Base-by-base conservation (phyloP, 2,329 filamentous ascomycete genomes). In the Gliomastix tumulicola region DNA sequence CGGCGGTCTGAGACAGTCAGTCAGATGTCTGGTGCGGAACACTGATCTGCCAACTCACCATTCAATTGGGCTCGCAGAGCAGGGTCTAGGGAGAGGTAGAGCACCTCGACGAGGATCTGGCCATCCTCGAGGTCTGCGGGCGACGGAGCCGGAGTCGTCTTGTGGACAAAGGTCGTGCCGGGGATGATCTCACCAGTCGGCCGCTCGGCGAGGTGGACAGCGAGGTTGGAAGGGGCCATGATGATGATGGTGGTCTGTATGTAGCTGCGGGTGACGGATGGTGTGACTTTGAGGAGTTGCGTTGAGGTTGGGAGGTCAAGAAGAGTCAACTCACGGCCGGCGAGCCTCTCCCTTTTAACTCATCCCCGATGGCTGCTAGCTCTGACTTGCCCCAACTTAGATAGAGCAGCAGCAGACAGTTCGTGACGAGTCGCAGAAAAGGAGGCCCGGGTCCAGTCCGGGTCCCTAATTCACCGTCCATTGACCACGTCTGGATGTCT, bases 51-150 rank as follows among this genome's bases (percentile, higher is more conserved):
- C 6, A 13, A 34, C 59, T 21, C 45, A 74, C 70, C 69, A 43
- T 74, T 82, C 16, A 88, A 59, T 80, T 80, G 86, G 40, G 76
- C 76, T 48, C 83, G 73, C 82, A 86, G 86, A n/a, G 82, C 81
- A 2, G 83, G 82, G 57, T 87, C 83, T 27, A 87, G 66, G 9
- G 77, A 81, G 31, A 85, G 66, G 50, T 85, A 86, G 41, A 82
- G 57, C 1, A 57, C 54, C 54, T 76, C 71, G 31, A 76, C 57
- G 35, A 87, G 67, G 38, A 86, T 65, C 51, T 86, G 62, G 45
- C 79, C 79, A 64, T 79, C 71, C 53, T 80, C 69, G 30, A 83
- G 65, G 41, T 74, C 65, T 21, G 60, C 59, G 16, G 66, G 62
- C 7, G 68, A 60, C 47, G 74, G 73, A 5, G 74, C 65, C 2